These are phyloP conservation scores for Fusarium cyanostomum DNA, from an alignment of 2,329 filamentous ascomycete genomes.

Conservation along the genomic window DNA sequence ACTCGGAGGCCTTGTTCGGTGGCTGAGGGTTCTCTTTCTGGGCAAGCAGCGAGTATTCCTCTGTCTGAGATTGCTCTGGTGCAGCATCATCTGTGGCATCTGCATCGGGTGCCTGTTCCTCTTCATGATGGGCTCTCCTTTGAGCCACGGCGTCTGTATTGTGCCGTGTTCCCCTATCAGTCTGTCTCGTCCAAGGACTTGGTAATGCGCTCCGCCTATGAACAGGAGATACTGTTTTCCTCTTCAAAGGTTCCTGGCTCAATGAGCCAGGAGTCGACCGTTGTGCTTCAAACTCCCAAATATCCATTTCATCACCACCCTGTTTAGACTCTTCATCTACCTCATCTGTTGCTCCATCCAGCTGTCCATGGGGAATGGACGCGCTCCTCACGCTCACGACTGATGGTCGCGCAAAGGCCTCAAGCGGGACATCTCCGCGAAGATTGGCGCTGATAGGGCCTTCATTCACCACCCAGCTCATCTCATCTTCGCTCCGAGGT, in stretches of 20 bases:
- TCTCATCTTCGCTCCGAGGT: conserved; percentile 49
- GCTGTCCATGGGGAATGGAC: conserved; percentile 11
- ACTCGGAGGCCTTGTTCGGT: conserved; percentile 28
- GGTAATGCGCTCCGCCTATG: conserved; percentile 44
- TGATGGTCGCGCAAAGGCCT: conserved; percentile 36
- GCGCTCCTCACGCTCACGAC: background rate
- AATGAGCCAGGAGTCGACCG: conserved; percentile 53
- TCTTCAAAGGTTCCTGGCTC: conserved; percentile 45
- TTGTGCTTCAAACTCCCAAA: conserved; percentile 68
- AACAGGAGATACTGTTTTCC: conserved; percentile 29
- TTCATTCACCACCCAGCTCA: conserved; percentile 56
- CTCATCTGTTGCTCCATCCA: conserved; percentile 29
- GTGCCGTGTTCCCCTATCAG: conserved; percentile 34
- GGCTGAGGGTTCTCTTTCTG: conserved; percentile 36
- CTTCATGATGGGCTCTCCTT: conserved; percentile 1
- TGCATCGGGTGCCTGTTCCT: conserved; percentile 10
- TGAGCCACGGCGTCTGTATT: background rate
- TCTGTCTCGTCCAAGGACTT: conserved; percentile 52
- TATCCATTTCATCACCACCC: conserved; percentile 57
- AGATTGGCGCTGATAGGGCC: conserved; percentile 50
- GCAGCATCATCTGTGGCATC: conserved; percentile 22
- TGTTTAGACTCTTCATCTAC: conserved; percentile 32
- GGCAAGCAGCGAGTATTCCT: conserved; percentile 58
- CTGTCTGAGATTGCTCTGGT: conserved; percentile 39
- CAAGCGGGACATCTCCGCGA: conserved; percentile 49